A percentile compares a stretch with the other conserved stretches of the same genome.
These are phyloP conservation scores for Hammondia hammondi DNA, from an alignment of 169 alveolate genomes.

Conservation along the genomic window DNA sequence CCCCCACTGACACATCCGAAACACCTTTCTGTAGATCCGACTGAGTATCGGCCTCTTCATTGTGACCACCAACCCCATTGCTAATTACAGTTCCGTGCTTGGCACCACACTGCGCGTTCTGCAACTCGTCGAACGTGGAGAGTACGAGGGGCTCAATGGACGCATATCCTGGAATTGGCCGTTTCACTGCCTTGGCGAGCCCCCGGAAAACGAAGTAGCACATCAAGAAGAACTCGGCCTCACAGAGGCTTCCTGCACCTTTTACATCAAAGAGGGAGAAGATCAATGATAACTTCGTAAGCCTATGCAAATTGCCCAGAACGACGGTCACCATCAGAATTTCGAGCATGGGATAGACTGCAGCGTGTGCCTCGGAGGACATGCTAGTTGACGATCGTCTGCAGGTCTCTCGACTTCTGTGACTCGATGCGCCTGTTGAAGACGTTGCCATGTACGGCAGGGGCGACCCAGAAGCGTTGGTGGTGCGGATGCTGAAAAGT, in stretches of 20 bases:
- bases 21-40: background rate
- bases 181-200: slow-evolving; percentile 23
- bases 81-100: background rate
- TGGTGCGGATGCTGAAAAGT: slow-evolving; percentile 4
- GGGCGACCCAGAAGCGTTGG: background rate
- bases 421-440: background rate
- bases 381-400: background rate
- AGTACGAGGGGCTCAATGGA: slow-evolving; percentile 13
- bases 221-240: slow-evolving; percentile 15
- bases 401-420: background rate
- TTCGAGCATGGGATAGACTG: slow-evolving; percentile 23
- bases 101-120: background rate
- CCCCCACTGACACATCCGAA: background rate
- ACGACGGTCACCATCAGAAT: slow-evolving; percentile 5
- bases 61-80: background rate
- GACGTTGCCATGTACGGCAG: too few relatives aligned
- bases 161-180: slow-evolving; percentile 22
- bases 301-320: slow-evolving; percentile 17
- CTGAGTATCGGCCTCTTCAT: background rate
- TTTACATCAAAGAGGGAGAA: slow-evolving; percentile 21
- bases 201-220: slow-evolving; percentile 45
- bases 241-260: background rate
- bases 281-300: slow-evolving; percentile 3
- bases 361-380: background rate
- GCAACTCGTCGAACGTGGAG: slow-evolving; percentile 26